phyloP scores from a whole-genome alignment of 768 basidiomycete species.

The Lyophyllum atratum region DNA sequence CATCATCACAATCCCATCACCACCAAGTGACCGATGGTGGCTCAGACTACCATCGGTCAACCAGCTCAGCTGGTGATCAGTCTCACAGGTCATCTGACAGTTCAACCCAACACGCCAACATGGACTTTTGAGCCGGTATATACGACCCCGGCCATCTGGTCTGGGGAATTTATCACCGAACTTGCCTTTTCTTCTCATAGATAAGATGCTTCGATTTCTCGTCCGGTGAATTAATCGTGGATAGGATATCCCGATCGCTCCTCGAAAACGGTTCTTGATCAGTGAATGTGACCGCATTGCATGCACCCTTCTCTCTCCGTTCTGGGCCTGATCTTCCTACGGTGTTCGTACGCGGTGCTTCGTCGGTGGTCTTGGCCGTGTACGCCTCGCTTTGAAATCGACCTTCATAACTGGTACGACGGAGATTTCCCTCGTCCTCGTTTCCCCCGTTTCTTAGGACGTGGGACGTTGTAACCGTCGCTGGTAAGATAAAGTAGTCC shows the following conservation, averaged over 20 bases:
- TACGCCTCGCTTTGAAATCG: not conserved
- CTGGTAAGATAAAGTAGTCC: not conserved
- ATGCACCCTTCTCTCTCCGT: not conserved
- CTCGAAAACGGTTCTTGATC: constrained; percentile 9
- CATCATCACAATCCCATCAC: constrained; percentile 11
- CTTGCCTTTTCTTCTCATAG: not conserved
- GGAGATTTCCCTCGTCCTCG: not conserved
- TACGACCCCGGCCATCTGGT: constrained; percentile 8
- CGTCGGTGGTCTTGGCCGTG: constrained; percentile 9
- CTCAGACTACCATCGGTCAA: constrained; percentile 3
- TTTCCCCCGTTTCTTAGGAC: constrained; percentile 2
- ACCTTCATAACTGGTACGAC: not conserved
- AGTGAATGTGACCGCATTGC: constrained; percentile 4
- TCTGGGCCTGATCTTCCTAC: constrained; percentile 20
- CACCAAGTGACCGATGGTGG: not conserved
- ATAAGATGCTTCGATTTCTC: not conserved
- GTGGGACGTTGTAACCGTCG: constrained; percentile 6
- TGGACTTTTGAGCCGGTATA: constrained; percentile 8
- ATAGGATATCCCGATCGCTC: constrained; percentile 4
- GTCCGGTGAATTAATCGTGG: constrained; percentile 11
- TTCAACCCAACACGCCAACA: not conserved
- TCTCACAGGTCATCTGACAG: constrained; percentile 13
- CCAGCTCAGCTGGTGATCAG: not conserved
- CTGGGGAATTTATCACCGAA: constrained; percentile 4
- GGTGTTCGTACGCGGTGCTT: constrained; percentile 6